A percentile compares a stretch with the other conserved stretches of the same genome.
Conservation (phyloP, 139 green algal species). For the Chlorella sorokiniana region DNA sequence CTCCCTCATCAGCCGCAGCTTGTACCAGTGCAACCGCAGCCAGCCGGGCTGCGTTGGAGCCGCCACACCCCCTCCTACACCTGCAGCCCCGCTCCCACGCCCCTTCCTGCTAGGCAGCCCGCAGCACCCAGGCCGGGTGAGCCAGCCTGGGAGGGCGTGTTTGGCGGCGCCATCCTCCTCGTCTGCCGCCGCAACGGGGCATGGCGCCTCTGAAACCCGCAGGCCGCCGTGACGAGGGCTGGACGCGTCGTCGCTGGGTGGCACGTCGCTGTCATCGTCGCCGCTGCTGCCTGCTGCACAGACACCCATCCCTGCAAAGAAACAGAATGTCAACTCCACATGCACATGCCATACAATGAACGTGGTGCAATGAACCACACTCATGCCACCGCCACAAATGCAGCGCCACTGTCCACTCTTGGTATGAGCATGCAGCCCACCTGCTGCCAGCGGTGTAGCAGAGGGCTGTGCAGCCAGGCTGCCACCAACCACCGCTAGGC, state of each 20-base stretch:
- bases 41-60: neutral
- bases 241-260: neutral
- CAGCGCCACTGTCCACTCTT: too few species aligned
- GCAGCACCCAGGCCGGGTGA: neutral
- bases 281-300: slow-evolving; percentile 11
- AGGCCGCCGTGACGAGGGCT: neutral
- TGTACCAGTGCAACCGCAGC: slow-evolving; percentile 7
- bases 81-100: neutral
- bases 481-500: too few species aligned
- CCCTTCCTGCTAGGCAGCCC: neutral
- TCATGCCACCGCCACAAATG: too few species aligned
- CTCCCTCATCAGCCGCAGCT: slow-evolving; percentile 19
- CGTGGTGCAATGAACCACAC: neutral
- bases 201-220: neutral
- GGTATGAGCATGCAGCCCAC: too few species aligned
- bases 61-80: neutral
- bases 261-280: neutral
- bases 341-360: neutral
- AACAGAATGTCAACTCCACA: neutral
- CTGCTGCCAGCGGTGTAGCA: too few species aligned
- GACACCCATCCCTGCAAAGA: slow-evolving; percentile 8
- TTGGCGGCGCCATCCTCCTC: neutral
- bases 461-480: too few species aligned
- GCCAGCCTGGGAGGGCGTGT: neutral
- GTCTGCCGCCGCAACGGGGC: neutral